Evolutionary conservation across 768 basidiomycete species (phyloP).

Genomic region (Trametes cubensis): DNA sequence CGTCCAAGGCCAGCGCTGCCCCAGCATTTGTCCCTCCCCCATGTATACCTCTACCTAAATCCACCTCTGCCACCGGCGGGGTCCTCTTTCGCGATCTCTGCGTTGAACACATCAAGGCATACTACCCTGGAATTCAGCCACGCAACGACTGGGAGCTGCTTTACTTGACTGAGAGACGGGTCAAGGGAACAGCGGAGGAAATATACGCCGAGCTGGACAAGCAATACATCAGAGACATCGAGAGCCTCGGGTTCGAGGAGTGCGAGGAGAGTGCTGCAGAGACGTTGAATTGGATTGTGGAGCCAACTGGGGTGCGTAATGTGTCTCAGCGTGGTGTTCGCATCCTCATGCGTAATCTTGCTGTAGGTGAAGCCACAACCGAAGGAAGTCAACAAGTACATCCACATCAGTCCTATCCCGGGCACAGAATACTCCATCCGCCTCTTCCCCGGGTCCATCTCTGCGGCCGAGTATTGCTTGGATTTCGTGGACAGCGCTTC

Average conservation of each 20-base stretch:
- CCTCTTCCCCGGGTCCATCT: constrained; percentile 4
- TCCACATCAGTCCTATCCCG: not conserved
- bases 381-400: not conserved
- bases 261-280: not conserved
- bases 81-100: not conserved
- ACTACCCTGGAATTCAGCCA: not conserved
- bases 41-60: not conserved
- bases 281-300: not conserved
- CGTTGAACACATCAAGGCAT: not conserved
- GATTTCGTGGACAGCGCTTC: constrained; percentile 1
- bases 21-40: not conserved
- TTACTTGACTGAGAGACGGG: not conserved
- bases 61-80: not conserved
- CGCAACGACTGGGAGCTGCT: not conserved
- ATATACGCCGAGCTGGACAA: not conserved
- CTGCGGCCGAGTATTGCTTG: not conserved
- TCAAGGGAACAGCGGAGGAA: not conserved
- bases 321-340: not conserved
- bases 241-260: not conserved
- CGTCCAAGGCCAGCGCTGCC: not conserved
- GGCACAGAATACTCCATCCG: constrained; percentile 1
- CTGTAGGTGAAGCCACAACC: not conserved
- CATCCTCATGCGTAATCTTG: not conserved
- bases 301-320: not conserved
- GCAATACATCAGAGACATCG: not conserved